Evolutionary conservation across 768 basidiomycete genomes (phyloP).

Genomic region (Exsudoporus frostii): DNA sequence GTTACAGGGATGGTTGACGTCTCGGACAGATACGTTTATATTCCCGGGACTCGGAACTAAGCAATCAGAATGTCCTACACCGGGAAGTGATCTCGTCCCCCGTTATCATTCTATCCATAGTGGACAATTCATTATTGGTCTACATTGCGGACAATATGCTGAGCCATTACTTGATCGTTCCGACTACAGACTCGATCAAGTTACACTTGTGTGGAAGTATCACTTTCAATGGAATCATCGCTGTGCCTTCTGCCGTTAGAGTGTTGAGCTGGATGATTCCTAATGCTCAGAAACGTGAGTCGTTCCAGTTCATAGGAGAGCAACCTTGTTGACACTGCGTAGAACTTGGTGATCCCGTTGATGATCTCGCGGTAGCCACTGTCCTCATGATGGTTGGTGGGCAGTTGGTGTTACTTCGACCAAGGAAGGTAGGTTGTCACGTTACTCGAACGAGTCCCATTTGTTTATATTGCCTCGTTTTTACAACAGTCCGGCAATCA

Average conservation of each 20-base stretch:
- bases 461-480: not conserved
- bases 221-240: conserved; percentile 87
- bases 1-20: not conserved
- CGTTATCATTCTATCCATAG: conserved; percentile 83
- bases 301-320: not conserved
- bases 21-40: conserved; percentile 78
- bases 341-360: conserved; percentile 93
- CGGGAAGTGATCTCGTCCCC: conserved; percentile 73
- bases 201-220: conserved; percentile 93
- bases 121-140: conserved; percentile 92
- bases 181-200: conserved; percentile 77
- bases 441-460: not conserved
- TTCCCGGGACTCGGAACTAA: conserved; percentile 86
- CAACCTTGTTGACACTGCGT: conserved; percentile 11
- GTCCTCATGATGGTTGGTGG: conserved; percentile 95
- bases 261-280: conserved; percentile 98
- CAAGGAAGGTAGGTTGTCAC: conserved; percentile 64
- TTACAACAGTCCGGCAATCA: conserved; percentile 66
- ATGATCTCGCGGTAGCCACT: conserved; percentile 90
- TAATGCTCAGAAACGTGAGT: conserved; percentile 83
- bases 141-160: conserved; percentile 95
- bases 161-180: conserved; percentile 87
- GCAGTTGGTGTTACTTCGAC: conserved; percentile 82
- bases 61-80: conserved; percentile 78
- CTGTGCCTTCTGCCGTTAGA: conserved; percentile 76